Conservation (phyloP, 257 asterid species). For the Verbascum thapsus region DNA sequence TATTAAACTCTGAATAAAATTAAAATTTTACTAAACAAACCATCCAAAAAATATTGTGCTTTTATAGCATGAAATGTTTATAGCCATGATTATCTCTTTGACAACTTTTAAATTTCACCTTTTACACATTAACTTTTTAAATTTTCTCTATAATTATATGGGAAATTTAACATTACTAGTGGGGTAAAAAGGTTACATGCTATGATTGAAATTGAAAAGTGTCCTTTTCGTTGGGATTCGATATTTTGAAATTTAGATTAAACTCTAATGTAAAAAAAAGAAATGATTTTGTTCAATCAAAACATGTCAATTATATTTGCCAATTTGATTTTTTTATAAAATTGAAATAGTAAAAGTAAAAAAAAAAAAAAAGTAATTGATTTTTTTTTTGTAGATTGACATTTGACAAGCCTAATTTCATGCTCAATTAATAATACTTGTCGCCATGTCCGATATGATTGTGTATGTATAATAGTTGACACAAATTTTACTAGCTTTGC, state of each 20-base stretch:
- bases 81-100: conserved; percentile 37
- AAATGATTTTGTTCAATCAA: conserved; percentile 32
- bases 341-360: conserved; percentile 14
- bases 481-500: no score
- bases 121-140: conserved; percentile 31
- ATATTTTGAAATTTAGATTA: conserved; percentile 37
- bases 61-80: no score
- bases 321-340: background rate
- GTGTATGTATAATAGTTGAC: background rate
- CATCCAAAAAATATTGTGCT: no score
- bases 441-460: conserved; percentile 2
- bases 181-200: conserved; percentile 34
- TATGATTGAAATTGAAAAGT: conserved; percentile 37
- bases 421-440: background rate
- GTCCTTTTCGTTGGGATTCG: conserved; percentile 37
- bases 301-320: no score
- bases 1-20: no score
- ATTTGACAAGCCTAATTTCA: conserved; percentile 10
- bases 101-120: conserved; percentile 41
- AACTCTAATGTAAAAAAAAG: conserved; percentile 51
- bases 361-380: conserved; percentile 3
- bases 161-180: conserved; percentile 31
- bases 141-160: conserved; percentile 23
- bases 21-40: no score
- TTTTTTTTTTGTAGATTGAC: conserved; percentile 17